These are phyloP conservation scores for Erythrobasidium hasegawianum DNA, from an alignment of 1,284 basidiomycete genomes.

Conservation along the genomic window DNA sequence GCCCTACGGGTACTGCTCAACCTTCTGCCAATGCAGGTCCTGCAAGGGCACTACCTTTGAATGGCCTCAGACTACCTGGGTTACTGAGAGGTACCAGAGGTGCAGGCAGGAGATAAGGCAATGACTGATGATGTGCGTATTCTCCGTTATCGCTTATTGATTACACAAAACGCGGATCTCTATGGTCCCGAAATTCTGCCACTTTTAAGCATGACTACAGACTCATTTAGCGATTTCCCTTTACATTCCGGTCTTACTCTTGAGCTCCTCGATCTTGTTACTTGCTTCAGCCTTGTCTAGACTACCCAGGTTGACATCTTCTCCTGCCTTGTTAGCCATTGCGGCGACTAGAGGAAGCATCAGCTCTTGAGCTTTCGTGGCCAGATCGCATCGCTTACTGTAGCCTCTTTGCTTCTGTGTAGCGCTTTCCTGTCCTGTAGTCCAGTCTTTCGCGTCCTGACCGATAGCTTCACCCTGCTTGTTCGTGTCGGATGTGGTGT, in stretches of 20 bases:
- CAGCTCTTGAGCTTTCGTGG: neutral
- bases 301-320: slow-evolving; percentile 16
- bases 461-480: slow-evolving; percentile 31
- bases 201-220: neutral
- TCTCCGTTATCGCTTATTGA: too few species aligned
- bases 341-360: slow-evolving; percentile 12
- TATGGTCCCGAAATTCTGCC: neutral
- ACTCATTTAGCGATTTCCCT: neutral
- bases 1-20: too few species aligned
- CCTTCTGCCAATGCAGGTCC: too few species aligned
- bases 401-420: slow-evolving; percentile 32
- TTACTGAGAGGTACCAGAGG: too few species aligned
- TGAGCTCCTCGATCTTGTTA: slow-evolving; percentile 28
- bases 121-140: too few species aligned
- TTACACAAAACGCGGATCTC: too few species aligned
- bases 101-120: too few species aligned
- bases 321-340: slow-evolving; percentile 32
- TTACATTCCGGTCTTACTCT: slow-evolving; percentile 32
- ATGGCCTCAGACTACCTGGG: too few species aligned
- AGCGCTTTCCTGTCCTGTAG: slow-evolving; percentile 28
- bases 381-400: too few species aligned
- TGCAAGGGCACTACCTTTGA: too few species aligned
- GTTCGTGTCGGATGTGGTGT: slow-evolving; percentile 17
- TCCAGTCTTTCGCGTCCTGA: slow-evolving; percentile 29
- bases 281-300: slow-evolving; percentile 31